These are phyloP conservation scores for Fomitopsis serialis DNA, from an alignment of 768 basidiomycete genomes.

Conservation along the genomic window DNA sequence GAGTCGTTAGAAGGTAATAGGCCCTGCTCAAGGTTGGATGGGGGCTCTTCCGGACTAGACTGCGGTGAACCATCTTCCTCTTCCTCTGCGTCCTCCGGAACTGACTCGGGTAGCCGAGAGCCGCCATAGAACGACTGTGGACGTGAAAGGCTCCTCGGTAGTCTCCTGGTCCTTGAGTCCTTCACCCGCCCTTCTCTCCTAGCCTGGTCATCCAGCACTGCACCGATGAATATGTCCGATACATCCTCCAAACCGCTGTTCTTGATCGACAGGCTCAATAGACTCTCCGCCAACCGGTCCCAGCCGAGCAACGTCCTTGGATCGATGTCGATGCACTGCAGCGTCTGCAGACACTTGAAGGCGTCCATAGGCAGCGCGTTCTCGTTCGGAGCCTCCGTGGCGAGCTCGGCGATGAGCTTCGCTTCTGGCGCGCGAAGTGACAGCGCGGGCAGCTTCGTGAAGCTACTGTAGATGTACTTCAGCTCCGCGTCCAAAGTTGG, in stretches of 20 bases:
- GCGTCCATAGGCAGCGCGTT: conserved; percentile 76
- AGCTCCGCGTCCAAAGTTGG: conserved; percentile 66
- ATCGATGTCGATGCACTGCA: conserved; percentile 78
- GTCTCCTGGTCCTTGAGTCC: conserved; percentile 40
- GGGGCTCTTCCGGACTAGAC: background rate
- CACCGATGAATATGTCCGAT: conserved; percentile 67
- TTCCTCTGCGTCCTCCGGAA: conserved; percentile 46
- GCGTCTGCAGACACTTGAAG: conserved; percentile 78
- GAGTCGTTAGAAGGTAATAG: no score
- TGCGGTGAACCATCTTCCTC: background rate
- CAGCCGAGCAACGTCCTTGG: conserved; percentile 79
- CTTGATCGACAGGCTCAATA: conserved; percentile 70
- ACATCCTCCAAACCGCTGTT: conserved; percentile 82
- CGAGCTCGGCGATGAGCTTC: conserved; percentile 63
- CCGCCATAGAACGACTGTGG: conserved; percentile 45
- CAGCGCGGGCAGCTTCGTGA: conserved; percentile 86
- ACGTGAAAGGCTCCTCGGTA: conserved; percentile 24
- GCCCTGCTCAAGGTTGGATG: no score
- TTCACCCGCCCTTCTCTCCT: conserved; percentile 52
- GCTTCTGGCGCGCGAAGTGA: conserved; percentile 58
- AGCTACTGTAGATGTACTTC: conserved; percentile 83
- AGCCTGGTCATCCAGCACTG: conserved; percentile 71
- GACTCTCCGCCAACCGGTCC: conserved; percentile 67
- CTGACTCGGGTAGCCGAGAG: conserved; percentile 45
- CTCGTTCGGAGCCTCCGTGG: conserved; percentile 61